Percentiles rank a stretch among this genome's conserved stretches.
phyloP scores from a whole-genome alignment of 805 yeast genomes.

The Saturnispora ahearnii region DNA sequence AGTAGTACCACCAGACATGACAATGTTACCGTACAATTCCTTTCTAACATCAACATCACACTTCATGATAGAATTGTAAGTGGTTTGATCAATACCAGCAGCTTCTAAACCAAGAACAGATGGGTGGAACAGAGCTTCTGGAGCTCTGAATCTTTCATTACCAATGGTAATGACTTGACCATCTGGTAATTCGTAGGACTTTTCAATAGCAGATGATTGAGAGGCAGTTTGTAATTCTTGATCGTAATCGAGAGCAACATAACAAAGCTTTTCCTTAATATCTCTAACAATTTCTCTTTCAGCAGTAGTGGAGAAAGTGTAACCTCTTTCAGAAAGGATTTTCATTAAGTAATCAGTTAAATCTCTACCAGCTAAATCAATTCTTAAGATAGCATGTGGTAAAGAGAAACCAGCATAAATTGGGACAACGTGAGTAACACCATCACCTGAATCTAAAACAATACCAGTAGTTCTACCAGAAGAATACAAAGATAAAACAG shows the following conservation, averaged over 20 bases:
- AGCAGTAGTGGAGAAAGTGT: constrained; percentile 97
- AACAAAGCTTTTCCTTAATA: constrained; percentile 97
- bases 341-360: constrained; percentile 98
- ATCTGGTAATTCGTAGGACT: constrained; percentile 98
- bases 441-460: constrained; percentile 99
- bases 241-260: constrained; percentile 98
- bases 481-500: constrained; percentile 94
- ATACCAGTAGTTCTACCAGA: constrained; percentile 99
- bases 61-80: constrained; percentile 91
- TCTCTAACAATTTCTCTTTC: constrained; percentile 94
- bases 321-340: constrained; percentile 97
- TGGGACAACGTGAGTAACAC: constrained; percentile 99
- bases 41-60: constrained; percentile 99
- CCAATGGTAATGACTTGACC: constrained; percentile 99
- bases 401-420: constrained; percentile 99
- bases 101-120: constrained; percentile 83
- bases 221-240: constrained; percentile 99
- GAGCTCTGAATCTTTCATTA: constrained; percentile 99
- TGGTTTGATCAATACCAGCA: constrained; percentile 98
- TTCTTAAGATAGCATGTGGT: constrained; percentile 98
- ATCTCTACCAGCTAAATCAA: constrained; percentile 99
- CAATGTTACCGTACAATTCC: constrained; percentile 98
- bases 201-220: constrained; percentile 95
- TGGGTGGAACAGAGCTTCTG: constrained; percentile 99
- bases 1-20: constrained; percentile 99